Percentiles rank a stretch among this genome's conserved stretches.
These are phyloP conservation scores for Barbatosphaeria neglecta DNA, from an alignment of 495 filamentous ascomycete species.

Conservation along the genomic window DNA sequence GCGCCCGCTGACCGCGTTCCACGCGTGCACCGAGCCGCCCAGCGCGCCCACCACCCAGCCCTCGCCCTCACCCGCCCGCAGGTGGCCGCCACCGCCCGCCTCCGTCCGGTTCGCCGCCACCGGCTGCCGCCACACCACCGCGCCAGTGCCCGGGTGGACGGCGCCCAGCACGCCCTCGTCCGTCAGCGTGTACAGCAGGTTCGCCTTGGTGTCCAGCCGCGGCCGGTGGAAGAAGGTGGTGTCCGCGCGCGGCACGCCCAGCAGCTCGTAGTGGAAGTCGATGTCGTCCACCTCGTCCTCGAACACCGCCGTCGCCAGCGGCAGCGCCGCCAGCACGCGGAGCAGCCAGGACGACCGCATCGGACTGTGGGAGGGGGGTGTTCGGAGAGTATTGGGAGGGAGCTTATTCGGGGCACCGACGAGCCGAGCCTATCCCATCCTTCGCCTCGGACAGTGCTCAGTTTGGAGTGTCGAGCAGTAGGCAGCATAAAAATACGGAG, in stretches of 20 bases:
- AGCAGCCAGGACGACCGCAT: conserved; percentile 1
- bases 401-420: no score
- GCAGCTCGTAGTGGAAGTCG: conserved; percentile 85
- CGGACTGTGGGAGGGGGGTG: no score
- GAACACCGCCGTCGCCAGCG: conserved; percentile 56
- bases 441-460: no score
- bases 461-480: no score
- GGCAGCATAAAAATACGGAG: no score
- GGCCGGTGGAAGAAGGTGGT: conserved; percentile 95
- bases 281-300: conserved; percentile 81
- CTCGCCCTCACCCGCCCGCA: conserved; percentile 63
- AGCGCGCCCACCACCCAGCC: conserved; percentile 61
- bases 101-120: conserved; percentile 28
- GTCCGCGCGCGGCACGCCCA: conserved; percentile 67
- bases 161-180: conserved; percentile 73
- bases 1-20: conserved; percentile 73
- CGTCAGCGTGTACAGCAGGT: conserved; percentile 81
- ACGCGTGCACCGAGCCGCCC: conserved; percentile 58
- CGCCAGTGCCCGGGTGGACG: conserved; percentile 76
- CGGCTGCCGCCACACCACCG: conserved; percentile 75
- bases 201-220: conserved; percentile 65
- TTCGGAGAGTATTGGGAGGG: no score
- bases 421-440: neutral
- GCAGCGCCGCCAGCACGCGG: conserved; percentile 25
- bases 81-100: conserved; percentile 35